phyloP scores from a whole-genome alignment of 441 rosid species.

The Rhodomyrtus psidioides region DNA sequence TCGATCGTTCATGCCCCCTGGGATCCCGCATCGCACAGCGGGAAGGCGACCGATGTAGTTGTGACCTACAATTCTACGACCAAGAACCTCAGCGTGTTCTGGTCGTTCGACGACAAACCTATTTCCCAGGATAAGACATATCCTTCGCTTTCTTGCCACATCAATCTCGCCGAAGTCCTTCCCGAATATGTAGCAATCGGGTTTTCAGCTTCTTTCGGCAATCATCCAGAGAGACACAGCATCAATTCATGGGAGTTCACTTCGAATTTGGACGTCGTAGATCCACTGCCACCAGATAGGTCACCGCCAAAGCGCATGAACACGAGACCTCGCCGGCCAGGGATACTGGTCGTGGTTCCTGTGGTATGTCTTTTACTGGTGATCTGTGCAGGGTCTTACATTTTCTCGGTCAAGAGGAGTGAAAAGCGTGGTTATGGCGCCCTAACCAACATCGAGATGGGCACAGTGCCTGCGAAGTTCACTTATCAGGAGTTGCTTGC shows the following conservation, averaged over 20 bases:
- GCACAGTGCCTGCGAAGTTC: neutral
- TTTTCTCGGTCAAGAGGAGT: neutral
- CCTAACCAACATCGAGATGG: neutral
- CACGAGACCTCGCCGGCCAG: neutral
- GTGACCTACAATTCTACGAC: neutral
- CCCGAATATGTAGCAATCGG: neutral
- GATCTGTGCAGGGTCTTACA: neutral
- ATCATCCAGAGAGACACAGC: neutral
- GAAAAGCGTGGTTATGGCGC: neutral
- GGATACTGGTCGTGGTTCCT: neutral
- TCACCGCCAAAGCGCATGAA: neutral
- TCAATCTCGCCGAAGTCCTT: neutral
- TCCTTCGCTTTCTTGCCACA: neutral
- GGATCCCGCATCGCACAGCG: neutral
- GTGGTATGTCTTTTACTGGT: neutral
- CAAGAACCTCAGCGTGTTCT: neutral
- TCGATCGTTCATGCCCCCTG: neutral
- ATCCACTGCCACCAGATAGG: neutral
- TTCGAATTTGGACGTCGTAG: neutral
- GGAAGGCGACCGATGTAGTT: neutral
- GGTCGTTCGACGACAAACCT: neutral
- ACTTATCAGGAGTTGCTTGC: neutral
- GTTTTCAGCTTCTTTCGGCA: neutral
- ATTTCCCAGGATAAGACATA: neutral
- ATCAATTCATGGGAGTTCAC: neutral